Base-by-base conservation (phyloP, 2,329 filamentous ascomycete species). In the Cryphonectria naterciae region DNA sequence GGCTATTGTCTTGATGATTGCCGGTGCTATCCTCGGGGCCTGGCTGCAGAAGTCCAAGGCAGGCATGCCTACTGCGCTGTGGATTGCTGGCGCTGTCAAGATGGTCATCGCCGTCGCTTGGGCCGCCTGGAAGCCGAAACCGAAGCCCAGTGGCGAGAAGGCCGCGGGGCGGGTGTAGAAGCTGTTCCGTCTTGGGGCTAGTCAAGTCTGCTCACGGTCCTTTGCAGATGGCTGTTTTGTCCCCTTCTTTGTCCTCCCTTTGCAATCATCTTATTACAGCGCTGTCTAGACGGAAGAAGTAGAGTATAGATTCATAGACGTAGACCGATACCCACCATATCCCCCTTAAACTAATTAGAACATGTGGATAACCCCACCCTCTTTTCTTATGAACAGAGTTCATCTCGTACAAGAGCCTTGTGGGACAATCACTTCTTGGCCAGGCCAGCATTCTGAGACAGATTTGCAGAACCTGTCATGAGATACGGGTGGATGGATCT, bases 21-120 rank as follows among this genome's bases (percentile, higher is more conserved):
- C 74, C 4, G 85, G 86, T 2, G 85, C 82, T 0, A 83, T 88
- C 25, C 78, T 77, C 4, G 84, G 83, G 35, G 85, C 83, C 1
- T 87, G 83, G 81, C 77, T 87, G 58, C 82, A 83, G 73, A 81
- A 82, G 70, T 81, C 79, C 32, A 75, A 75, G 10, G 81, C 80
- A 13, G 82, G 82, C 1, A 79, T 85, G 74, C 77, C 80, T 69
- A 79, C 80, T 39, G 82, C 83, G 56, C 74, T 86, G 62, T 86
- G 84, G 83, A 74, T 86, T 11, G 81, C 81, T 15, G 83, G 79
- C 0, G 83, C 78, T 0, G 79, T 86, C n/a, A 86, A 86, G 76
- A 73, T 80, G 11, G 70, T 75, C 2, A 80, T 83, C 37, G 80
- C 80, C 2, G 28, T 82, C 2, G 77, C 74, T 35, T 82, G 77